Percentiles rank a stretch among this genome's conserved stretches.
phyloP scores from a whole-genome alignment of 106 monocot species.

The Dactylorhiza incarnata region DNA sequence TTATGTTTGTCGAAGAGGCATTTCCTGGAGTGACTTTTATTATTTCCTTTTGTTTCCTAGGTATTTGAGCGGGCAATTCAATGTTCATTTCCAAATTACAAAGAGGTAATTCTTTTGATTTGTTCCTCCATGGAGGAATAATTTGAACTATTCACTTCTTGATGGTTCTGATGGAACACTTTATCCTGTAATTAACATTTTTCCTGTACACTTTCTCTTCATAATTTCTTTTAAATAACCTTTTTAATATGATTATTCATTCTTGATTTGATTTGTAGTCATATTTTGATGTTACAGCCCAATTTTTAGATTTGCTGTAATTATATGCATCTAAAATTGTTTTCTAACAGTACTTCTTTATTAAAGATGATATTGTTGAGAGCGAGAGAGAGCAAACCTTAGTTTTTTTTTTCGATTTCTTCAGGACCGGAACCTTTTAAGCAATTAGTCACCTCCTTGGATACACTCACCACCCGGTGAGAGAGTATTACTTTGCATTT shows the following conservation, averaged over 20 bases:
- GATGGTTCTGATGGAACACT: background rate
- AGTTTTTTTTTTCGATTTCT: too few species aligned
- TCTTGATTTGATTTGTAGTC: background rate
- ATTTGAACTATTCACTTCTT: background rate
- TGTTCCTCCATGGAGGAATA: background rate
- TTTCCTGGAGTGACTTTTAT: background rate
- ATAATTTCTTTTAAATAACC: background rate
- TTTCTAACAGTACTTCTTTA: background rate
- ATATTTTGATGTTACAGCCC: background rate
- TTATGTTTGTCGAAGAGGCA: background rate
- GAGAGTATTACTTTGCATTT: too few species aligned
- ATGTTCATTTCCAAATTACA: constrained; percentile 42
- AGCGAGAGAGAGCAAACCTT: too few species aligned
- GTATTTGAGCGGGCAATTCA: constrained; percentile 83
- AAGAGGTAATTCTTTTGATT: constrained; percentile 53
- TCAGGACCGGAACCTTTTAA: too few species aligned
- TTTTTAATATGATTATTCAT: background rate
- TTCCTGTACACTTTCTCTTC: background rate
- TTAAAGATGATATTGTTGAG: background rate
- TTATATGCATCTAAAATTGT: background rate
- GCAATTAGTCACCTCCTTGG: too few species aligned
- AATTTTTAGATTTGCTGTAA: background rate
- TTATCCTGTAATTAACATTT: background rate
- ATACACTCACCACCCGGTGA: too few species aligned
- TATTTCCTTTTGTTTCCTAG: constrained; percentile 30